Evolutionary conservation across 306 rosid genomes (phyloP), one percentile per base, ranked within the genome.

Genomic region (Begonia masoniana): DNA sequence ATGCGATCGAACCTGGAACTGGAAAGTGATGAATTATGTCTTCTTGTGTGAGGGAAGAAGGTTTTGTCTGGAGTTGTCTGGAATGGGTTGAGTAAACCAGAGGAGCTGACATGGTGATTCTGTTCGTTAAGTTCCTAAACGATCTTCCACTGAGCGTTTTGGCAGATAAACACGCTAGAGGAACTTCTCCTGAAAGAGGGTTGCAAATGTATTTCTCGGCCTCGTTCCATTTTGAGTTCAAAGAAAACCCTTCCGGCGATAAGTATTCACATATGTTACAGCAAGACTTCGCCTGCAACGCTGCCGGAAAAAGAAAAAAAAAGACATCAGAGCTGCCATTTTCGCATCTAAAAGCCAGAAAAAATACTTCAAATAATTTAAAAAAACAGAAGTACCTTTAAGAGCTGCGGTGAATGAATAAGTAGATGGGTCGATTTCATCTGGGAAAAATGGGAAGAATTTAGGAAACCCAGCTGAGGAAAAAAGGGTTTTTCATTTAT

Each of bases 151-250:
- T 83, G 3, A 77, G 88, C 57, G 99, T 78, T 75, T 86, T 91
- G 21, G 96, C 78, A 50, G 99, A 91, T 59, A 91, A 66, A 83
- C 96, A 91, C 73, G 86, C 99, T 72, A 83, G 55, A 54, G 99
- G 99, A 46, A 91, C 78, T 17, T 91, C 86, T 19, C 99, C 99
- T 21, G 99, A 91, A 59, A 77, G 74, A 51, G 99, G 99, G 31
- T 91, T 91, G 80, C 96, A 75, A 59, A 91, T 91, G 49, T 85
- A 91, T 42, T 75, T 91, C 65, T 91, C 97, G 65, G 97, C 97
- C 65, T 91, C 97, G 61, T 79, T 78, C 97, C 97, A 91, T 70
- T 91, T 91, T 6, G 99, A 83, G 70, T 91, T 83, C 68, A 91
- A 63, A 52, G 86, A 79, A 78, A 91, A 78, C 68, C 94, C 92